A percentile compares a stretch with the other conserved stretches of the same genome.
Evolutionary conservation across 352 stramenopile genomes (phyloP).

Genomic region (Aphanomyces cochlioides): DNA sequence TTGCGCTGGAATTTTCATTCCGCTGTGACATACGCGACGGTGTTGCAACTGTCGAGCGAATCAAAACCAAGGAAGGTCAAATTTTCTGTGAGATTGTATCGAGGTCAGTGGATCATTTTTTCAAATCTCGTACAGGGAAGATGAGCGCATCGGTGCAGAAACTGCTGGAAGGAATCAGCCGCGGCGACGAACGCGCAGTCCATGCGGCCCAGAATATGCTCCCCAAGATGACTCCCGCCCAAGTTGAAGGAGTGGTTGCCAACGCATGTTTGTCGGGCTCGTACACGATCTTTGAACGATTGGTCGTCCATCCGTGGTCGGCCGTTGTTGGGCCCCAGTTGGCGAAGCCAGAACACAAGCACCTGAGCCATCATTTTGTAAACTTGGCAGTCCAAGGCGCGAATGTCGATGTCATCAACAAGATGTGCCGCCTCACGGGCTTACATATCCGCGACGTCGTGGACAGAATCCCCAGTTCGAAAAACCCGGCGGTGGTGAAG

Average conservation of each 20-base stretch:
- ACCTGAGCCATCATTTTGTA: neutral
- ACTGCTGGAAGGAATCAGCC: neutral
- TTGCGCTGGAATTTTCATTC: no score
- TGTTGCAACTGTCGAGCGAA: no score
- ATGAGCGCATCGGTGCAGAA: neutral
- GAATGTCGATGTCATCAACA: slow-evolving; percentile 4
- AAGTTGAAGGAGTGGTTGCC: neutral
- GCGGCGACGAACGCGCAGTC: neutral
- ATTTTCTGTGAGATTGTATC: no score
- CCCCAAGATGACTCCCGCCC: neutral
- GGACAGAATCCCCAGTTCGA: neutral
- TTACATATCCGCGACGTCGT: neutral
- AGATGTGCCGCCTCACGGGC: neutral
- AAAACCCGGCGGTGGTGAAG: neutral
- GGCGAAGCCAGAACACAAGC: neutral
- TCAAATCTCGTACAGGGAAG: neutral
- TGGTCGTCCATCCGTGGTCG: neutral
- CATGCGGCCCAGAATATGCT: neutral
- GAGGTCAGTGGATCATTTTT: no score
- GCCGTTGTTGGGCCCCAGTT: neutral
- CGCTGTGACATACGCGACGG: no score
- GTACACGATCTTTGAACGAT: neutral
- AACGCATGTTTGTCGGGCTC: neutral
- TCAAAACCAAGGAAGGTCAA: no score
- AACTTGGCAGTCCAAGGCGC: slow-evolving; percentile 16